Conservation (phyloP, 2,329 filamentous ascomycete species). For the Calonectria henricotiae region DNA sequence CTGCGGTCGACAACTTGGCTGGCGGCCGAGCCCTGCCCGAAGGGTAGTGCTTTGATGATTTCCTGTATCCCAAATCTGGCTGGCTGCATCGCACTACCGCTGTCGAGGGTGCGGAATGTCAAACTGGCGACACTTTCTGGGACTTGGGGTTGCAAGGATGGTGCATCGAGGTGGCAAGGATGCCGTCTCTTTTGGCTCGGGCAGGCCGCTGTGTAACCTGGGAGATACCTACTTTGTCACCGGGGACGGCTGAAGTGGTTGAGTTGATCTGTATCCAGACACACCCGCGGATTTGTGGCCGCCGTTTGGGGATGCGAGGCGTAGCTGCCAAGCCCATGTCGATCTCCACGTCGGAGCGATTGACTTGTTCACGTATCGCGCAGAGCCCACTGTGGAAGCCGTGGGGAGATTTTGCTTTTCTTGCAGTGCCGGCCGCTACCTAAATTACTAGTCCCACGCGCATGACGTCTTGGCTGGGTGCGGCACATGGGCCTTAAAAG, state of each 20-base stretch:
- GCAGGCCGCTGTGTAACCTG: conserved; percentile 40
- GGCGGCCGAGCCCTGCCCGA: conserved; percentile 41
- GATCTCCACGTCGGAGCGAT: conserved; percentile 49
- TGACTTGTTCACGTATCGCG: conserved; percentile 48
- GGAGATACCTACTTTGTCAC: conserved; percentile 27
- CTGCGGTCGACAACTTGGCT: conserved; percentile 26
- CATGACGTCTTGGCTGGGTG: conserved; percentile 53
- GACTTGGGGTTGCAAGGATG: conserved; percentile 43
- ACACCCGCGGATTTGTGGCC: conserved; percentile 42
- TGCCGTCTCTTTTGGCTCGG: conserved; percentile 37
- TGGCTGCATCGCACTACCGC: conserved; percentile 49
- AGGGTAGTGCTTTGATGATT: conserved; percentile 35
- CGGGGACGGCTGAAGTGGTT: conserved; percentile 29
- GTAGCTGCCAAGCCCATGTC: conserved; percentile 46
- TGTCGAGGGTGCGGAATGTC: conserved; percentile 38
- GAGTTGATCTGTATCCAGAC: conserved; percentile 36
- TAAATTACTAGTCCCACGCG: conserved; percentile 48
- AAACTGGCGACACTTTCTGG: conserved; percentile 37
- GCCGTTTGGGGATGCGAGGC: conserved; percentile 32
- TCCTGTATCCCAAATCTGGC: conserved; percentile 48
- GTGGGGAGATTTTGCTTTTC: conserved; percentile 52
- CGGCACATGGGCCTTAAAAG: conserved; percentile 50
- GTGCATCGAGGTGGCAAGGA: conserved; percentile 41
- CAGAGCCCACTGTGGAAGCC: conserved; percentile 42
- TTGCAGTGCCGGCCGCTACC: conserved; percentile 50